A percentile compares a stretch with the other conserved stretches of the same genome.
Evolutionary conservation across 257 asterid genomes (phyloP).

Genomic region (Plantago major): DNA sequence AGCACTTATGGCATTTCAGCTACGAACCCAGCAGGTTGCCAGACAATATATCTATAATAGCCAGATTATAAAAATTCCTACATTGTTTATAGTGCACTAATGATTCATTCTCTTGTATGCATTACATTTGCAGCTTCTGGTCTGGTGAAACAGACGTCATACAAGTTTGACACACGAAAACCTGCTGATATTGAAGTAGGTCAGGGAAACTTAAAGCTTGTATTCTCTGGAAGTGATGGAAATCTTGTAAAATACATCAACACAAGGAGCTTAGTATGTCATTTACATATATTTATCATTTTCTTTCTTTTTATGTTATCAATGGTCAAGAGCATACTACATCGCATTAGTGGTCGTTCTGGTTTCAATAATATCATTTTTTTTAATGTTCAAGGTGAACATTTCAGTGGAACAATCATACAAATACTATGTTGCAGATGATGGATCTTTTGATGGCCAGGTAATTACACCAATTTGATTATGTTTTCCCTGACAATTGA

Average conservation of each 20-base stretch:
- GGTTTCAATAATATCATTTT: neutral
- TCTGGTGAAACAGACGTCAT: constrained; percentile 27
- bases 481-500: constrained; percentile 9
- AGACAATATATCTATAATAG: constrained; percentile 16
- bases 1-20: constrained; percentile 58
- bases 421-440: constrained; percentile 65
- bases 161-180: constrained; percentile 36
- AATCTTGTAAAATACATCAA: constrained; percentile 56
- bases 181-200: constrained; percentile 58
- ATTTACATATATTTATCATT: constrained; percentile 7
- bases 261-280: constrained; percentile 51
- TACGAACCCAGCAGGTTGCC: constrained; percentile 42
- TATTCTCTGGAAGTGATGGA: constrained; percentile 61
- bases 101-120: constrained; percentile 7
- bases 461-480: constrained; percentile 28
- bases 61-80: neutral
- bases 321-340: neutral
- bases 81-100: neutral
- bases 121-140: constrained; percentile 40
- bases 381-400: constrained; percentile 45
- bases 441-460: constrained; percentile 44
- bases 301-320: constrained; percentile 3
- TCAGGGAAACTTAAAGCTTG: constrained; percentile 70
- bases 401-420: constrained; percentile 76
- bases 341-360: neutral